Evolutionary conservation across 2,329 filamentous ascomycete genomes (phyloP), one percentile per base, ranked within the genome.

Genomic region (Penicillium sclerotiorum): DNA sequence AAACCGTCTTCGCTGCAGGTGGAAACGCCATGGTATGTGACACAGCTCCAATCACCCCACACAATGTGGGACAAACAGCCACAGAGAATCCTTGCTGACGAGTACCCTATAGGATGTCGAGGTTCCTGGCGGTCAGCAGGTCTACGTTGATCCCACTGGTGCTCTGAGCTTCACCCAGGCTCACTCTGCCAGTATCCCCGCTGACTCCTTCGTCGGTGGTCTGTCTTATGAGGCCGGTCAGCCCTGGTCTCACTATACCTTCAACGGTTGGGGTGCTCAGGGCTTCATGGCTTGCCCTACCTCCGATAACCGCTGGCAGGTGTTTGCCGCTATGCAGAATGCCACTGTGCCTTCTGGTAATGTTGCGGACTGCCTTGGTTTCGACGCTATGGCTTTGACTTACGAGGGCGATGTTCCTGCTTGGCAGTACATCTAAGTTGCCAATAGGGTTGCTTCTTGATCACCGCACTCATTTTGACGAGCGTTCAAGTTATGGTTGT

Each of bases 71-170:
- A 45, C 32, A 46, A 22, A 20, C n/a, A 41, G 15, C 12, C n/a
- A 40, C 33, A 18, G 8, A 11, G 75, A 69, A 27, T n/a, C n/a
- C n/a, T n/a, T n/a, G 36, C 53, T 49, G 51, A 49, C 20, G 28
- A 22, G n/a, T 20, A 21, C 18, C 12, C 7, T 17, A 38, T 47
- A 81, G 63, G 69, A 72, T 27, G 77, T 82, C 25, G 63, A 76
- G 23, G 84, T 86, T 4, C 83, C 84, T 5, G 84, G 84, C 22
- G 85, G 85, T 21, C 84, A 88, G 60, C 69, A 76, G 49, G 75
- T 86, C 58, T 88, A 82, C 65, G 74, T 87, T 49, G 72, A 69
- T 3, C 72, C 77, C 3, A 66, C 74, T 21, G 85, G 84, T 5
- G 71, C 75, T 8, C 65, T 88, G 47, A 74, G 75, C 50, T 88